Evolutionary conservation across 2,329 filamentous ascomycete genomes (phyloP).

Genomic region (Nothophaeocryptopus gaeumannii): DNA sequence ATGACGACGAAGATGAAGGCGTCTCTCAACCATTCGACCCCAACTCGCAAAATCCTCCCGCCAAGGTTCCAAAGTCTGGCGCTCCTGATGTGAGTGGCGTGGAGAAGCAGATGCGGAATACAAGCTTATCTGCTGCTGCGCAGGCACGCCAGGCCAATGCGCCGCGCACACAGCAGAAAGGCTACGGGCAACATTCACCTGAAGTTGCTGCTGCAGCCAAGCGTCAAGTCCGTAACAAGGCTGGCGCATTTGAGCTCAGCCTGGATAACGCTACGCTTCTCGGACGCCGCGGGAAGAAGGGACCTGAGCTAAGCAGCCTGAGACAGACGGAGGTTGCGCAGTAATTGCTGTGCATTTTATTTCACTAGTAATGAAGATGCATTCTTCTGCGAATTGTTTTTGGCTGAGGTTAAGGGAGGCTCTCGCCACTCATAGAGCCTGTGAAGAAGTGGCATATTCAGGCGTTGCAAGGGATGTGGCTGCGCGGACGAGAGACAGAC

Average conservation of each 20-base stretch:
- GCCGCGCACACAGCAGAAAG: slow-evolving; percentile 56
- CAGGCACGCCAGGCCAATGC: slow-evolving; percentile 56
- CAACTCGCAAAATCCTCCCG: slow-evolving; percentile 49
- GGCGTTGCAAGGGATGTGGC: too few relatives aligned
- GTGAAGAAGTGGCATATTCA: too few relatives aligned
- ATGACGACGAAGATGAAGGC: slow-evolving; percentile 65
- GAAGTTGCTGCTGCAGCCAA: slow-evolving; percentile 79
- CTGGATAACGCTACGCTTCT: slow-evolving; percentile 87
- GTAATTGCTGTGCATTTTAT: not conserved
- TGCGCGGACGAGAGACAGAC: too few relatives aligned
- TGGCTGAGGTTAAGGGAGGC: too few relatives aligned
- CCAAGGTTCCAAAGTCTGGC: slow-evolving; percentile 65
- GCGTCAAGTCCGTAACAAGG: slow-evolving; percentile 71
- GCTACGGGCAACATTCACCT: slow-evolving; percentile 87
- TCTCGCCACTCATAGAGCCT: too few relatives aligned
- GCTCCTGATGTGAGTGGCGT: slow-evolving; percentile 64
- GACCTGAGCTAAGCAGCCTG: slow-evolving; percentile 43
- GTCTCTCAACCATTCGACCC: slow-evolving; percentile 52
- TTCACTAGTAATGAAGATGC: too few relatives aligned
- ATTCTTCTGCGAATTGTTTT: too few relatives aligned
- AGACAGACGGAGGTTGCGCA: slow-evolving; percentile 39
- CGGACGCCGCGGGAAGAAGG: slow-evolving; percentile 62
- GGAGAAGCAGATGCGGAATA: slow-evolving; percentile 82
- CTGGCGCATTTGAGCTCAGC: slow-evolving; percentile 83
- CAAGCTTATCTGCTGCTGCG: slow-evolving; percentile 68